Base-by-base conservation (phyloP, 495 filamentous ascomycete genomes). In the Lasiosphaeria miniovina region DNA sequence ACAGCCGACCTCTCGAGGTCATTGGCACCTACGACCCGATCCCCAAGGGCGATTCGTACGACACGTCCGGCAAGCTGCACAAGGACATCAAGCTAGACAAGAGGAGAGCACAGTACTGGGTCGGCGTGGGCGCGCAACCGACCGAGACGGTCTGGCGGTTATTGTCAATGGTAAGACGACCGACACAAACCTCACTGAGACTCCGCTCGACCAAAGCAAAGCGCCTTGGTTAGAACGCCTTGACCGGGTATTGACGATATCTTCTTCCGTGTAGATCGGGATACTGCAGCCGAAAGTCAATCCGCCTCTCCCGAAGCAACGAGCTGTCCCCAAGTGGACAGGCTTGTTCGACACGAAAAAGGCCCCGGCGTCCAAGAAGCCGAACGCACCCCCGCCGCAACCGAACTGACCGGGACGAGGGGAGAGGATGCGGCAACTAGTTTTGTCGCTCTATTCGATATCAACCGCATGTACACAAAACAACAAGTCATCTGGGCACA, bases 121-220 rank as follows among this genome's bases (percentile, higher is more conserved):
- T 98, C 12, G 94, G 94, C 71, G 93, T 97, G 9, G 94, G 94
- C 4, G 94, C 94, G 43, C 94, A 98, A 75, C 93, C 94, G 34
- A 92, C 86, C 63, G 90, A 96, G 63, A 83, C 89, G 4, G 89
- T 87, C 34, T 95, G 91, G 94, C 80, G 91, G 75, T 68, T 98
- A 64, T 73, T 98, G 73, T 78, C 79, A 54, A 85, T 96, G 89
- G 94, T 96, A 79, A 52, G 88, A 75, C 0, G 15, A 32, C 45
- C 11, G 15, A 14, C 4, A 4, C 43, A 11, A 5, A 46, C 11
- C 43, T n/a, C 43, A 5, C 15, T 2, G 12, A 46, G 7, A 24
- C 24, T 24, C 24, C 24, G 24, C 24, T 24, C 24, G 24, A 24
- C 24, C 24, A 24, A 24, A 24, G 24, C 24, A 24, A 24, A 24